A percentile compares a stretch with the other conserved stretches of the same genome.
phyloP scores from a whole-genome alignment of 257 asterid species.

The Petrea volubilis region DNA sequence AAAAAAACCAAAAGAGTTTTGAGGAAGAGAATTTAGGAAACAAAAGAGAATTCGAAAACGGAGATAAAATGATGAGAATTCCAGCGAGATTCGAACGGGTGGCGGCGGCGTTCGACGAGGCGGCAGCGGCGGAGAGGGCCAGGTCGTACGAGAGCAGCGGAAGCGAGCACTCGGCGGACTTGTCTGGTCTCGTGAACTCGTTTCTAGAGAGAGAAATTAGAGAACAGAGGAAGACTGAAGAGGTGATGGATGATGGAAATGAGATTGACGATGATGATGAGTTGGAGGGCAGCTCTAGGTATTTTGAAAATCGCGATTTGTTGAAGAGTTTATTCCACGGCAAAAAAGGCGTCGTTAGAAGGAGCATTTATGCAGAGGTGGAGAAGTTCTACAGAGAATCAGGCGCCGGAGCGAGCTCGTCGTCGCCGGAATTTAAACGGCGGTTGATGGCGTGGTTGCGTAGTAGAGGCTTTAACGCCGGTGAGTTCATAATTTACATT shows the following conservation, averaged over 20 bases:
- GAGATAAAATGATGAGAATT: conserved; percentile 38
- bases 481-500: conserved; percentile 28
- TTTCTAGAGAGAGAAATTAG: conserved; percentile 52
- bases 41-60: background rate
- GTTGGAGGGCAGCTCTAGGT: background rate
- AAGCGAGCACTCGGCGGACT: conserved; percentile 74
- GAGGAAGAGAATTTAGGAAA: too few species aligned
- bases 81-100: conserved; percentile 56
- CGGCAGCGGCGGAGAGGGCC: conserved; percentile 51
- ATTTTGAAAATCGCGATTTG: conserved; percentile 20
- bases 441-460: conserved; percentile 39
- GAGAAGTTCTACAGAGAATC: conserved; percentile 22
- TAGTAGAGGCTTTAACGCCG: conserved; percentile 43
- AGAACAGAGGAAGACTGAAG: conserved; percentile 8
- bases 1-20: too few species aligned
- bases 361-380: conserved; percentile 33
- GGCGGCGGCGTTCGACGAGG: conserved; percentile 68
- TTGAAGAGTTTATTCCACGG: conserved; percentile 22
- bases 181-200: conserved; percentile 66
- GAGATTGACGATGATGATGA: background rate
- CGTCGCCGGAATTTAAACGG: conserved; percentile 40
- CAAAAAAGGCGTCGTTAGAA: conserved; percentile 25
- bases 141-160: conserved; percentile 75
- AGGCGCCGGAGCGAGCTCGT: conserved; percentile 7
- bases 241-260: background rate